Percentiles rank a stretch among this genome's conserved stretches.
These are phyloP conservation scores for Clarkia xantiana DNA, from an alignment of 345 rosid genomes.

Conservation along the genomic window DNA sequence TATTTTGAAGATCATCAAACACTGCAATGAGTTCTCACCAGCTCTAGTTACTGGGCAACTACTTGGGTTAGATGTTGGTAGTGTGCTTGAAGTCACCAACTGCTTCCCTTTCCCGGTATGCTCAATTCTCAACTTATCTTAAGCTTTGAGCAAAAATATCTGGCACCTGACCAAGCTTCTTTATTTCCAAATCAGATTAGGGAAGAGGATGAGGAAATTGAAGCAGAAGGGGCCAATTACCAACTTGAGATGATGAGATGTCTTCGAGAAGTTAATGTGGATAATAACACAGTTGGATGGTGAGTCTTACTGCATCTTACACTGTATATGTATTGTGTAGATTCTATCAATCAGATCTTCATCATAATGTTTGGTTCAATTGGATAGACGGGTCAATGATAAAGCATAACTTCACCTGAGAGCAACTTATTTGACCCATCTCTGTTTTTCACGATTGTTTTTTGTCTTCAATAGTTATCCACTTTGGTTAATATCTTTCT, in stretches of 20 bases:
- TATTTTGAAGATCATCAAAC: slow-evolving; percentile 83
- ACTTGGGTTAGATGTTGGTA: slow-evolving; percentile 96
- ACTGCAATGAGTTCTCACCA: slow-evolving; percentile 95
- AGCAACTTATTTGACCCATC: too few relatives aligned
- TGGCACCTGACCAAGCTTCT: too few relatives aligned
- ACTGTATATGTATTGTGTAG: background rate
- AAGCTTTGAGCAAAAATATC: too few relatives aligned
- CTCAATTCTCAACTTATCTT: too few relatives aligned
- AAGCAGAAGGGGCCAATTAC: slow-evolving; percentile 97
- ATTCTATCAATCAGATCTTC: background rate
- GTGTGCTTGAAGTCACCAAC: slow-evolving; percentile 95
- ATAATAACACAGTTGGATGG: slow-evolving; percentile 99
- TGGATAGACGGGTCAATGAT: too few relatives aligned
- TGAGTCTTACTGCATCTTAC: slow-evolving; percentile 11
- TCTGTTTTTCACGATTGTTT: too few relatives aligned
- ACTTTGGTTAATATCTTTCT: too few relatives aligned
- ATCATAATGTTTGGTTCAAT: too few relatives aligned
- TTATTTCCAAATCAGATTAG: slow-evolving; percentile 29
- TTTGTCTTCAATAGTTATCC: too few relatives aligned
- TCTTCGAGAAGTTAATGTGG: slow-evolving; percentile 93
- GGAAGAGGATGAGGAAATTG: slow-evolving; percentile 93
- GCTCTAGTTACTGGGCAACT: slow-evolving; percentile 94
- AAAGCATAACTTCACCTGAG: too few relatives aligned
- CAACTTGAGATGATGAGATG: slow-evolving; percentile 99
- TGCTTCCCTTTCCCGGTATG: slow-evolving; percentile 96